These are phyloP conservation scores for Senecio squalidus DNA, from an alignment of 140 eudicot genomes.

Conservation along the genomic window DNA sequence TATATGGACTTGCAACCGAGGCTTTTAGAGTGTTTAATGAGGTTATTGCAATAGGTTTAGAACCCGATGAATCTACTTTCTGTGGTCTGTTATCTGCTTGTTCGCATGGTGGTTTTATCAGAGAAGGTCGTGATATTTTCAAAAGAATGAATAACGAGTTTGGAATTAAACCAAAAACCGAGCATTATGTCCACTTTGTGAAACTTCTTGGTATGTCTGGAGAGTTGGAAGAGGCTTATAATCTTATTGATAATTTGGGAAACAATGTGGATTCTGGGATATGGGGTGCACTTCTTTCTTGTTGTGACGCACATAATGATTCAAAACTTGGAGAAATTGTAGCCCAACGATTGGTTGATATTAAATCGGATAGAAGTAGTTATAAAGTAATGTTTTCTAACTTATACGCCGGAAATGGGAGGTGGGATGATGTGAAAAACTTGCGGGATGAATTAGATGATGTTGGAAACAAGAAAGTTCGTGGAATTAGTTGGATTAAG, in stretches of 20 bases:
- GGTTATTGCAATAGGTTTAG: conserved; percentile 30
- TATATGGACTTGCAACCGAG: conserved; percentile 44
- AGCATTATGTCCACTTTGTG: conserved; percentile 59
- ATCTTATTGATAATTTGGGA: conserved; percentile 35
- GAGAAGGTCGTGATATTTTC: conserved; percentile 52
- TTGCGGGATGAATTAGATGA: conserved; percentile 38
- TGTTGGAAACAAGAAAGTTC: conserved; percentile 21
- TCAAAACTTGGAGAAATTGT: conserved; percentile 41
- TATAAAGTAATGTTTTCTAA: conserved; percentile 52
- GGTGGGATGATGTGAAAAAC: conserved; percentile 56
- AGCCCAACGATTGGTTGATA: conserved; percentile 24
- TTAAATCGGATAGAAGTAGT: conserved; percentile 9
- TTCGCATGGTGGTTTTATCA: conserved; percentile 54
- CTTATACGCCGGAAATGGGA: conserved; percentile 49
- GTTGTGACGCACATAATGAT: conserved; percentile 52
- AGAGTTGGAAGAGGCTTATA: conserved; percentile 57
- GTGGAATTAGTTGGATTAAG: conserved; percentile 63
- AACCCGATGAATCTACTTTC: conserved; percentile 55
- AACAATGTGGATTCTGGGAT: conserved; percentile 50
- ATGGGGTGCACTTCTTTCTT: conserved; percentile 71
- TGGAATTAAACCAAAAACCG: conserved; percentile 43
- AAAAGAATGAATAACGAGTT: conserved; percentile 45
- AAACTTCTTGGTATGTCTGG: conserved; percentile 75
- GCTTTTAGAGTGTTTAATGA: conserved; percentile 39
- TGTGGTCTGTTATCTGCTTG: conserved; percentile 61